These are phyloP conservation scores for Heritiera littoralis DNA, from an alignment of 345 rosid genomes.

Conservation along the genomic window DNA sequence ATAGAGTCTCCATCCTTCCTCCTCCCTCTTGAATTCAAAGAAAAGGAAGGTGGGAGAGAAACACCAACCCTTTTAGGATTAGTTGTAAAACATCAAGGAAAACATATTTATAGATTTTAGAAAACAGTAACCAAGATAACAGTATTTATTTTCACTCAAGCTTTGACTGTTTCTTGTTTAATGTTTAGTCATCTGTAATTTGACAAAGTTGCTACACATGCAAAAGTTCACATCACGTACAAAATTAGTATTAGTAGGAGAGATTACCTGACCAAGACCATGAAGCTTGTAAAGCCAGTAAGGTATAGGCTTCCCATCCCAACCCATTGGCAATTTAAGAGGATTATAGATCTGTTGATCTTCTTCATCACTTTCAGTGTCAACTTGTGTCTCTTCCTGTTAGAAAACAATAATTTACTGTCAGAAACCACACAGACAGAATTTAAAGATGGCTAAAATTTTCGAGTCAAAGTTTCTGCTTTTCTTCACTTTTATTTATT, in stretches of 20 bases:
- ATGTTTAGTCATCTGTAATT: neutral
- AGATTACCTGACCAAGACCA: constrained; percentile 91
- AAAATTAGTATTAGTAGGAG: neutral
- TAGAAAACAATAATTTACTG: constrained; percentile 12
- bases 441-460: neutral
- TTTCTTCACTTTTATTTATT: neutral
- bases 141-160: neutral
- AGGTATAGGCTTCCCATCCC: constrained; percentile 98
- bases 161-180: neutral
- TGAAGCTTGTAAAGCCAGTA: constrained; percentile 99
- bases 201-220: neutral
- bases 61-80: neutral
- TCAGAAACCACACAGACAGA: constrained; percentile 17
- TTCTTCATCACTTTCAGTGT: constrained; percentile 96
- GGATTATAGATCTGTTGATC: constrained; percentile 95
- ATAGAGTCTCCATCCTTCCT: neutral
- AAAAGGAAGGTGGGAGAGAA: neutral
- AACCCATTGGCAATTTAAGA: constrained; percentile 93
- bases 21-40: constrained; percentile 2
- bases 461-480: neutral
- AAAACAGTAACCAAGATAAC: neutral
- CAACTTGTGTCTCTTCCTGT: constrained; percentile 91
- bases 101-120: neutral
- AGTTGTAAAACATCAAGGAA: neutral
- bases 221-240: neutral